Percentiles rank a stretch among this genome's conserved stretches.
These are phyloP conservation scores for Linnemannia schmuckeri DNA, from an alignment of 192 early-diverging fungal genomes.

Conservation along the genomic window DNA sequence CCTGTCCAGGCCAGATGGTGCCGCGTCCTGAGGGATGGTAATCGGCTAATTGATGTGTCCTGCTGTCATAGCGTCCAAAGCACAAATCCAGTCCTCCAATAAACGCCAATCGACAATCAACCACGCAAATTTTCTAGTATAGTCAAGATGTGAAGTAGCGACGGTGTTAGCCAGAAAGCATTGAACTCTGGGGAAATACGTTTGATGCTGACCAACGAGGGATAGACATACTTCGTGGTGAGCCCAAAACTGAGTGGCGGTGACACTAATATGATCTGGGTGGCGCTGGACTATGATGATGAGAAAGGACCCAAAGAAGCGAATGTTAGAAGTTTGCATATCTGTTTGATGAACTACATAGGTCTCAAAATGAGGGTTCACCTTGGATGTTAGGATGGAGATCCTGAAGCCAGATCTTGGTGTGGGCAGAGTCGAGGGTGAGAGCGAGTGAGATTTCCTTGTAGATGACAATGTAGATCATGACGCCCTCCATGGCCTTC, in stretches of 20 bases:
- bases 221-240: slow-evolving; percentile 68
- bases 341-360: background rate
- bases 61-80: slow-evolving; percentile 88
- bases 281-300: slow-evolving; percentile 77
- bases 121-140: slow-evolving; percentile 71
- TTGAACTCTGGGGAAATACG: background rate
- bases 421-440: slow-evolving; percentile 81
- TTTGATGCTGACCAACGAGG: background rate
- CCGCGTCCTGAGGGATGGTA: slow-evolving; percentile 67
- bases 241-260: slow-evolving; percentile 91
- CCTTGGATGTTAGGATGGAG: slow-evolving; percentile 83
- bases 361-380: slow-evolving; percentile 12
- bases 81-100: slow-evolving; percentile 87
- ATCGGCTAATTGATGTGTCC: slow-evolving; percentile 81
- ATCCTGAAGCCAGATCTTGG: slow-evolving; percentile 78
- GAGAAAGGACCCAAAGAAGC: background rate
- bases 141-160: background rate
- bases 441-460: slow-evolving; percentile 87
- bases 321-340: background rate
- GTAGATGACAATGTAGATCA: slow-evolving; percentile 91
- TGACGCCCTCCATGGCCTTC: slow-evolving; percentile 89
- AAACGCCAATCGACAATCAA: slow-evolving; percentile 81
- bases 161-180: background rate
- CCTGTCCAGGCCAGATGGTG: slow-evolving; percentile 79
- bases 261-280: slow-evolving; percentile 81